Evolutionary conservation across 495 filamentous ascomycete genomes (phyloP), one percentile per base, ranked within the genome.

Genomic region (Bacidia rubella): DNA sequence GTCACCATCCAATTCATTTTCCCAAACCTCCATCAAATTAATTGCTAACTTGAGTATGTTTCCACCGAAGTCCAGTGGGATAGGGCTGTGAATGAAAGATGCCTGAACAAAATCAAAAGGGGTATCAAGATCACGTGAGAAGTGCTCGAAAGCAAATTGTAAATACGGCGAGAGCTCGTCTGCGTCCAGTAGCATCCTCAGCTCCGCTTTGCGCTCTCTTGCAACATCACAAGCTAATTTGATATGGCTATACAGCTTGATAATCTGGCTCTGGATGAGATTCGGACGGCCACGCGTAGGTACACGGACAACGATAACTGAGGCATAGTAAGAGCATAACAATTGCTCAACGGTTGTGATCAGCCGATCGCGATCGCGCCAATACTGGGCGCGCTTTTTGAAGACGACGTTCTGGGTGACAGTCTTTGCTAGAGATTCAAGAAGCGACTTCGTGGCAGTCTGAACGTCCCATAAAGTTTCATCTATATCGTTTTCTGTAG

Each of bases 61-160:
- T 0, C 75, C 64, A 9, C 59, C 56, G 32, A 71, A 65, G 27
- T 69, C 62, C n/a, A 38, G 42, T 5, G 65, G 70, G 23, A 71
- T 68, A 1, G 69, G 68, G 42, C 61, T 69, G 26, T 62, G 59
- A 12, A 39, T 23, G 32, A 70, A 58, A n/a, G 67, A 59, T 11
- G 56, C 64, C 12, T 67, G 38, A 3, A 70, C 60, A 54, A 72
- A 73, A 53, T 73, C 57, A 51, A 73, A 73, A 0, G 70, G 65
- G 1, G 43, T 49, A 17, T 66, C 61, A 2, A 66, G 53, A 21
- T 58, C 58, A 1, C 60, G 61, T 0, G 77, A 66, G 51, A 82
- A 82, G 55, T 82, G 78, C 27, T 77, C 70, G 50, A 76, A 80
- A 0, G 72, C 78, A 17, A 61, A 62, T 52, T 75, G 67, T 5